Evolutionary conservation across 306 rosid genomes (phyloP).

Genomic region (Lithocarpus polystachyus): DNA sequence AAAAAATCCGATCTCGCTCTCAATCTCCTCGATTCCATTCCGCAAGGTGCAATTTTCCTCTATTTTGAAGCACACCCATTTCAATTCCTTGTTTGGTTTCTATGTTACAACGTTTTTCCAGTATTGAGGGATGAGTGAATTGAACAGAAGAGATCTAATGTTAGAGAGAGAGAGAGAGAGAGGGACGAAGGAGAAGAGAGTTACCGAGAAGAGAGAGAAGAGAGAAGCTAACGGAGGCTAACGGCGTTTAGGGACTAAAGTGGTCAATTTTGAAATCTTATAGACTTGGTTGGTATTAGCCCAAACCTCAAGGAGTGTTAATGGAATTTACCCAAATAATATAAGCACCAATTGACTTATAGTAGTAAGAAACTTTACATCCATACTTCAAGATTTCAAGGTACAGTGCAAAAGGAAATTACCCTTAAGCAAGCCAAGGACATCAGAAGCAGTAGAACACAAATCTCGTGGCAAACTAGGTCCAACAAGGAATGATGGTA

Average conservation of each 20-base stretch:
- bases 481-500: conserved; percentile 67
- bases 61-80: not conserved
- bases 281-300: no score
- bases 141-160: no score
- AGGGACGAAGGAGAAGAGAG: no score
- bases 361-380: not conserved
- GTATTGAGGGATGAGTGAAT: not conserved
- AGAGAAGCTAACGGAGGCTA: no score
- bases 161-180: no score
- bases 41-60: conserved; percentile 46
- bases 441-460: conserved; percentile 81
- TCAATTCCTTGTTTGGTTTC: conserved; percentile 1
- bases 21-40: conserved; percentile 75
- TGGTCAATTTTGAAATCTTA: no score
- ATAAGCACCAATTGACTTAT: not conserved
- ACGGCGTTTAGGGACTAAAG: no score
- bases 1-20: conserved; percentile 65
- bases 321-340: not conserved
- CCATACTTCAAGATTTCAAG: not conserved
- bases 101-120: not conserved
- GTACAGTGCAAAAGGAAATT: not conserved
- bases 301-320: no score
- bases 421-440: conserved; percentile 78
- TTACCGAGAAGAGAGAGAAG: no score
- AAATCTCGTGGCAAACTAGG: conserved; percentile 64